Evolutionary conservation across 768 basidiomycete genomes (phyloP).

Genomic region (Podaxis pistillaris): DNA sequence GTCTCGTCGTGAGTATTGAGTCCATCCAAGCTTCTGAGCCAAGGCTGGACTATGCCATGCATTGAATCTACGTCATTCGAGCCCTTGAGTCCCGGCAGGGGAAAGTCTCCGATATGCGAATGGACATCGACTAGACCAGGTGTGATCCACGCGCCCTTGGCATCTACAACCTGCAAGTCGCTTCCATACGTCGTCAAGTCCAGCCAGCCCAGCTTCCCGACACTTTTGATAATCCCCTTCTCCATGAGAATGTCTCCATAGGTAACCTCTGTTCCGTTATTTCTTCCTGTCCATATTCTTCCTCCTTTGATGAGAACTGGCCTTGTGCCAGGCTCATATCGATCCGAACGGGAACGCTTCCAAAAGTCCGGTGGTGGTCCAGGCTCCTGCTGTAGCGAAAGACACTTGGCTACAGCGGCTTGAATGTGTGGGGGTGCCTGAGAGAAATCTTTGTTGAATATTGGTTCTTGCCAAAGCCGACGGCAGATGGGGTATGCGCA

Average conservation of each 20-base stretch:
- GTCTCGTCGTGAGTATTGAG: constrained; percentile 81
- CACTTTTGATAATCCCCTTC: constrained; percentile 60
- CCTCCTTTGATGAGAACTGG: constrained; percentile 71
- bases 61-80: constrained; percentile 54
- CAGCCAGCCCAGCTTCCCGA: constrained; percentile 44
- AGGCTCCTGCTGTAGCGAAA: constrained; percentile 35
- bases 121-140: constrained; percentile 73
- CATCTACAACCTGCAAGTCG: constrained; percentile 55
- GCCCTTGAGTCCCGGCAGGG: constrained; percentile 52
- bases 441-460: background rate
- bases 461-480: background rate
- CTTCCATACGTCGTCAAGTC: constrained; percentile 25
- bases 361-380: constrained; percentile 48
- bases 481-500: background rate
- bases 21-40: constrained; percentile 75
- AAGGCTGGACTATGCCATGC: constrained; percentile 47
- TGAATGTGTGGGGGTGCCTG: constrained; percentile 23
- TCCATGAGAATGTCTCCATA: constrained; percentile 68
- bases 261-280: constrained; percentile 67
- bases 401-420: constrained; percentile 42
- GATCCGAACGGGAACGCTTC: constrained; percentile 55
- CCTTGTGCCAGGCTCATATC: constrained; percentile 62
- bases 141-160: constrained; percentile 72
- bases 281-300: constrained; percentile 78
- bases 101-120: constrained; percentile 59